Evolutionary conservation across 371 early-diverging fungal genomes (phyloP).

Genomic region (Apophysomyces elegans): DNA sequence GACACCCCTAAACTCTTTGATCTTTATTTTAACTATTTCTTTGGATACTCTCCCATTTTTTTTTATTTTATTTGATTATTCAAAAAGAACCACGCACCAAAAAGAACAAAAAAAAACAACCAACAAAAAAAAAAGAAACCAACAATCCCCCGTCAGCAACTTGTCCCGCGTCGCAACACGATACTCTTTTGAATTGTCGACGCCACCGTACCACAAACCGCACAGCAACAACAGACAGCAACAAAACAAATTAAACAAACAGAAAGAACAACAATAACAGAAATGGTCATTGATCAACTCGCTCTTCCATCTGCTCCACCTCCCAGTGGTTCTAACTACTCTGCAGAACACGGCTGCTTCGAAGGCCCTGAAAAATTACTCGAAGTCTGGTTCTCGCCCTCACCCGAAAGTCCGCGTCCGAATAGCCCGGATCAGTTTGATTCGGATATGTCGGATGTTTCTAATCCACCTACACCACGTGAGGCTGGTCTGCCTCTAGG

Average conservation of each 20-base stretch:
- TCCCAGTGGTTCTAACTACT: constrained; percentile 41
- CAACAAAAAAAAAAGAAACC: too few relatives aligned
- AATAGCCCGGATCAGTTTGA: constrained; percentile 17
- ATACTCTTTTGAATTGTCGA: too few relatives aligned
- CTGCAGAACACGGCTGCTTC: constrained; percentile 60
- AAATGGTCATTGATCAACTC: constrained; percentile 11
- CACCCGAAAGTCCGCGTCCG: constrained; percentile 23
- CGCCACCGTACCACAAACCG: too few relatives aligned
- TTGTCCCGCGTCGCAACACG: too few relatives aligned
- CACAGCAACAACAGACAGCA: too few relatives aligned
- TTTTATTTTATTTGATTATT: constrained; percentile 5
- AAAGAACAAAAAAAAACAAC: constrained; percentile 3
- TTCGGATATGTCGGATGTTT: constrained; percentile 39
- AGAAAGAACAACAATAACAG: constrained; percentile 10
- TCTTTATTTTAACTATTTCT: constrained; percentile 5
- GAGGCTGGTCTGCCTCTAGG: constrained; percentile 28
- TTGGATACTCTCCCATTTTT: background rate
- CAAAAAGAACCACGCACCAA: background rate
- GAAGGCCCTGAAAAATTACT: constrained; percentile 97
- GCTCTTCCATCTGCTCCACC: constrained; percentile 34
- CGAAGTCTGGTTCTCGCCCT: constrained; percentile 89
- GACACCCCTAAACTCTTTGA: constrained; percentile 33
- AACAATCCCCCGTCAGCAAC: too few relatives aligned
- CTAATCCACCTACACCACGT: constrained; percentile 33
- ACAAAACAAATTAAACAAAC: too few relatives aligned